Conservation (phyloP, 2,329 filamentous ascomycete genomes). For the Fusarium nanum region DNA sequence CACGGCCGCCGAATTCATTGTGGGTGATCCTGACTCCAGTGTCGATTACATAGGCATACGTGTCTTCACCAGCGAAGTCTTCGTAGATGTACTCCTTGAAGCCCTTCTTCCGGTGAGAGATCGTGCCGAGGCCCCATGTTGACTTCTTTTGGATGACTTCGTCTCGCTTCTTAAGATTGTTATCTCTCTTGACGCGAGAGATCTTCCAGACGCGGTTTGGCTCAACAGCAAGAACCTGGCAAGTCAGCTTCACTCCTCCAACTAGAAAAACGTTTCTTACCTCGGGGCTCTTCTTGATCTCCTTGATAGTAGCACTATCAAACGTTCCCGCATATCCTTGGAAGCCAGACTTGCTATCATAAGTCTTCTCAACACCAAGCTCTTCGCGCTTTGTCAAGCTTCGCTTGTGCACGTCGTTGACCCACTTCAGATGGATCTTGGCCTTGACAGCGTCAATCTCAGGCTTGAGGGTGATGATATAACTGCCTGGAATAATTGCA, state of each 20-base stretch:
- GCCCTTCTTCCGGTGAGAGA: slow-evolving; percentile 25
- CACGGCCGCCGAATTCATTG: slow-evolving; percentile 27
- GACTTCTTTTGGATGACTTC: slow-evolving; percentile 10
- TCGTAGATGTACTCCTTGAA: slow-evolving; percentile 29
- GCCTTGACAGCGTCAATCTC: slow-evolving; percentile 55
- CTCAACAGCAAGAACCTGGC: slow-evolving; percentile 38
- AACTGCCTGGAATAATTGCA: slow-evolving; percentile 54
- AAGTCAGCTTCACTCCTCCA: accelerated
- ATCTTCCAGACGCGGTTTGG: slow-evolving; percentile 33
- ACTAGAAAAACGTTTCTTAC: slow-evolving; percentile 13
- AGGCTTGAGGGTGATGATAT: slow-evolving; percentile 70
- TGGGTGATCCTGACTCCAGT: slow-evolving; percentile 17
- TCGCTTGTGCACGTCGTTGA: slow-evolving; percentile 63
- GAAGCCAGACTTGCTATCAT: slow-evolving; percentile 45
- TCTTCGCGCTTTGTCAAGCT: slow-evolving; percentile 60
- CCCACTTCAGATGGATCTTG: slow-evolving; percentile 58
- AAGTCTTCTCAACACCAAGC: slow-evolving; percentile 46
- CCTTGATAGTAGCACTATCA: slow-evolving; percentile 52
- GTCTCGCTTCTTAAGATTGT: slow-evolving; percentile 5
- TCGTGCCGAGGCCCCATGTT: slow-evolving; percentile 29
- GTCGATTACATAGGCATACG: slow-evolving; percentile 34
- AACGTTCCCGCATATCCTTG: slow-evolving; percentile 59
- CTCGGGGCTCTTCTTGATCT: slow-evolving; percentile 54
- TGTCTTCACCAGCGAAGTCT: slow-evolving; percentile 15
- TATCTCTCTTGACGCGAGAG: not conserved